A percentile compares a stretch with the other conserved stretches of the same genome.
Evolutionary conservation across 306 rosid genomes (phyloP).

Genomic region (Prunus persica): DNA sequence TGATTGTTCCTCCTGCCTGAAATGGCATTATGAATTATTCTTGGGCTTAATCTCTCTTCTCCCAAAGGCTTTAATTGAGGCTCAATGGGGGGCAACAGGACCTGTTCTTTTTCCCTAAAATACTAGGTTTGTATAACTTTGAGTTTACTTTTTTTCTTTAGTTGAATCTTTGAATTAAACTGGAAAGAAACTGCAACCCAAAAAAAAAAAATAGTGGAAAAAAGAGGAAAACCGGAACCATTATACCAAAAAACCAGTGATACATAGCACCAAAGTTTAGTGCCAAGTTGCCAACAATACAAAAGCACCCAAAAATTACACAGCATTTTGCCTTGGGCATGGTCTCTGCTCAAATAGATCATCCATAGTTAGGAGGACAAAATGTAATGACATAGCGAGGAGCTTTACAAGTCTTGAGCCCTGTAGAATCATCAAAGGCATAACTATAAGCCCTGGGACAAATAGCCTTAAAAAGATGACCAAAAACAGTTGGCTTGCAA

Average conservation of each 20-base stretch:
- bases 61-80: no score
- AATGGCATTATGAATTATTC: no score
- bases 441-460: slow-evolving; percentile 66
- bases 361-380: slow-evolving; percentile 48
- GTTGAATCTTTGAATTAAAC: no score
- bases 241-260: background rate
- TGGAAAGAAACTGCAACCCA: no score
- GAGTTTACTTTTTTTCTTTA: no score
- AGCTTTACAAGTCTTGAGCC: slow-evolving; percentile 57
- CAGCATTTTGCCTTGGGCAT: background rate
- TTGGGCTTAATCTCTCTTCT: no score
- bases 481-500: slow-evolving; percentile 51
- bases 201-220: background rate
- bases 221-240: background rate
- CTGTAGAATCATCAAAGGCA: slow-evolving; percentile 59
- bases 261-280: background rate
- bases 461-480: slow-evolving; percentile 49
- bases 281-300: background rate
- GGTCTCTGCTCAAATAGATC: background rate
- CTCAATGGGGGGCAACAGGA: no score
- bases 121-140: no score
- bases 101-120: no score
- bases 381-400: slow-evolving; percentile 51
- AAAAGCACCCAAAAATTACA: background rate
- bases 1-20: background rate